Evolutionary conservation across 495 filamentous ascomycete genomes (phyloP).

Genomic region (Trichoderma orchidacearum): DNA sequence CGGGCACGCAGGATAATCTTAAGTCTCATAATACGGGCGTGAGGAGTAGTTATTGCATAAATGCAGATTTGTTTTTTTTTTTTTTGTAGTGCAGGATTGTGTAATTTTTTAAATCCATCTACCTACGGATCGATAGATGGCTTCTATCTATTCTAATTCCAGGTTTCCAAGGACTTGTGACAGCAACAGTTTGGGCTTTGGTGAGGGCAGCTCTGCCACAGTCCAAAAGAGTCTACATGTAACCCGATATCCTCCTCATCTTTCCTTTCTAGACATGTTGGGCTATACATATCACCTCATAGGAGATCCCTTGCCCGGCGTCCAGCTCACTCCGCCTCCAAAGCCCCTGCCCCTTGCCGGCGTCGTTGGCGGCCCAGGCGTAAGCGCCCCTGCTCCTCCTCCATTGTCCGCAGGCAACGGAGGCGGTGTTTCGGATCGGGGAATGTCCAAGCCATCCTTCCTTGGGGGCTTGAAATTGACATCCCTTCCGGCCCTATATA

Average conservation of each 20-base stretch:
- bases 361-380: constrained; percentile 12
- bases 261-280: neutral
- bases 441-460: constrained; percentile 13
- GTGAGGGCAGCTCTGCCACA: no score
- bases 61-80: no score
- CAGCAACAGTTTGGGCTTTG: no score
- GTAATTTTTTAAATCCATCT: no score
- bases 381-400: constrained; percentile 5
- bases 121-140: no score
- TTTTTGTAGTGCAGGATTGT: no score
- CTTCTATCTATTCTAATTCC: no score
- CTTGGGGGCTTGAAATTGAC: constrained; percentile 61
- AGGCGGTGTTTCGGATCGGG: constrained; percentile 21
- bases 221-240: neutral
- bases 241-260: neutral
- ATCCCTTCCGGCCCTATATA: constrained; percentile 60
- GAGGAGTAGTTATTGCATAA: no score
- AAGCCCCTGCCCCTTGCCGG: constrained; percentile 10
- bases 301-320: constrained; percentile 11
- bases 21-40: no score
- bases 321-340: constrained; percentile 8
- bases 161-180: no score
- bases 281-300: neutral
- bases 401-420: constrained; percentile 5
- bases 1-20: no score